Percentiles rank a stretch among this genome's conserved stretches.
These are phyloP conservation scores for Penicillium fimorum DNA, from an alignment of 495 filamentous ascomycete genomes.

Conservation along the genomic window DNA sequence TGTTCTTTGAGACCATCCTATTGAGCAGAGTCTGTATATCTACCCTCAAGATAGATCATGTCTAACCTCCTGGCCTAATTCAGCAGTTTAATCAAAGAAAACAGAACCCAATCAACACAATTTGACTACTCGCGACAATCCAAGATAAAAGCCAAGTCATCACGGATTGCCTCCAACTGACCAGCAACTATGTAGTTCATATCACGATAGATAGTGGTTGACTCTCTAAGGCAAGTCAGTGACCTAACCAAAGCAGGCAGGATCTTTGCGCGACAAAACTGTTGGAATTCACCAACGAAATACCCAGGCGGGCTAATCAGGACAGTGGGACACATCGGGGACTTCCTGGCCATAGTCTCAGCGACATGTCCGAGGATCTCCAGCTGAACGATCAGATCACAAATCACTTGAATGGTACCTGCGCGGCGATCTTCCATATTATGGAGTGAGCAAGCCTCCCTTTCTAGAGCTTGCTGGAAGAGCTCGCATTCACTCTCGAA, in stretches of 20 bases:
- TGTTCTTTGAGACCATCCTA: not conserved
- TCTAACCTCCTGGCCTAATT: not conserved
- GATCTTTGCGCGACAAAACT: not conserved
- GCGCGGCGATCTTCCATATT: not conserved
- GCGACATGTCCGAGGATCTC: not conserved
- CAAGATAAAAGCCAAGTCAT: not conserved
- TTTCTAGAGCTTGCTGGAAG: not conserved
- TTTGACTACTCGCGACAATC: not conserved
- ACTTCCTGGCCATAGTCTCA: not conserved
- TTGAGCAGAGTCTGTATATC: too few species aligned
- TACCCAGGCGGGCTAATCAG: not conserved
- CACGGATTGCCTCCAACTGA: not conserved
- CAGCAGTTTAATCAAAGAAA: not conserved
- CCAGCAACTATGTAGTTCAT: not conserved
- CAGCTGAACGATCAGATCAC: not conserved
- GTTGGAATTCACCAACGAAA: not conserved
- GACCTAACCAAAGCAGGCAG: not conserved
- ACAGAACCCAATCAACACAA: not conserved
- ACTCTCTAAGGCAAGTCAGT: not conserved
- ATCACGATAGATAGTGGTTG: not conserved
- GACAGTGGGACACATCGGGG: not conserved
- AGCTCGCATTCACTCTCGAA: not conserved
- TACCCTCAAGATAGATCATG: too few species aligned
- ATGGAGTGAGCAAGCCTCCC: not conserved
- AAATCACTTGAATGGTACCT: not conserved